Evolutionary conservation across 1,284 basidiomycete species (phyloP).

Genomic region (Cryptococcus amylolentus): DNA sequence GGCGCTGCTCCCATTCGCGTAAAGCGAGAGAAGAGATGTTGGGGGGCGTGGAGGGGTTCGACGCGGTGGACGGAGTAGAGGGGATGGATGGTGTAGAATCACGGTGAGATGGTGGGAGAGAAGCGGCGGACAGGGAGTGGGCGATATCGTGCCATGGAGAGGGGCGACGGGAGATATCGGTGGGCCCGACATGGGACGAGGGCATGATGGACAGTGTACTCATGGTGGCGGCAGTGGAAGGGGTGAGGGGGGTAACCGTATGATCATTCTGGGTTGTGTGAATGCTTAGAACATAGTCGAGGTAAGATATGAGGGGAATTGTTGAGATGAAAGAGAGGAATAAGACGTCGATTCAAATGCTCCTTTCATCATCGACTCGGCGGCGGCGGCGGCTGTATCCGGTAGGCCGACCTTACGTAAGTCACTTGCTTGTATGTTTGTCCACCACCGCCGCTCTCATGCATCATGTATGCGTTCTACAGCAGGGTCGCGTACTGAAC

Average conservation of each 20-base stretch:
- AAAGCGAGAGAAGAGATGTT: slow-evolving; percentile 32
- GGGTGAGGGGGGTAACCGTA: too few relatives aligned
- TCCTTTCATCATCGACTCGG: too few relatives aligned
- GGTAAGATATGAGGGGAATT: not conserved
- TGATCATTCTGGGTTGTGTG: not conserved
- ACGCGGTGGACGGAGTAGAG: slow-evolving; percentile 2
- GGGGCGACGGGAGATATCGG: slow-evolving; percentile 28
- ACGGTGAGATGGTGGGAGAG: slow-evolving; percentile 17
- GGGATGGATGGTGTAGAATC: slow-evolving; percentile 9
- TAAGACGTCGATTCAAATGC: too few relatives aligned
- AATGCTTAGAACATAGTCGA: not conserved
- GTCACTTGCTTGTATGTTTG: too few relatives aligned
- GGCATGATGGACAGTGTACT: not conserved
- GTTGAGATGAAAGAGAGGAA: not conserved
- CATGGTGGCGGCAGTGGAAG: not conserved
- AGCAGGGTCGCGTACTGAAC: too few relatives aligned
- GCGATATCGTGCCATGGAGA: slow-evolving; percentile 47
- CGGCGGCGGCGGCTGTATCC: too few relatives aligned
- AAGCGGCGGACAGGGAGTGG: slow-evolving; percentile 37
- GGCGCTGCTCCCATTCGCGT: slow-evolving; percentile 37
- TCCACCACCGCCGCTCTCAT: too few relatives aligned
- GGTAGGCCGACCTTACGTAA: too few relatives aligned
- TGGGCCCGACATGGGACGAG: slow-evolving; percentile 3
- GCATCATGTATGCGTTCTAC: too few relatives aligned
- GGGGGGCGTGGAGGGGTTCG: not conserved